Base-by-base conservation (phyloP, 164 flowering plant species). In the Nelumbo lutea region DNA sequence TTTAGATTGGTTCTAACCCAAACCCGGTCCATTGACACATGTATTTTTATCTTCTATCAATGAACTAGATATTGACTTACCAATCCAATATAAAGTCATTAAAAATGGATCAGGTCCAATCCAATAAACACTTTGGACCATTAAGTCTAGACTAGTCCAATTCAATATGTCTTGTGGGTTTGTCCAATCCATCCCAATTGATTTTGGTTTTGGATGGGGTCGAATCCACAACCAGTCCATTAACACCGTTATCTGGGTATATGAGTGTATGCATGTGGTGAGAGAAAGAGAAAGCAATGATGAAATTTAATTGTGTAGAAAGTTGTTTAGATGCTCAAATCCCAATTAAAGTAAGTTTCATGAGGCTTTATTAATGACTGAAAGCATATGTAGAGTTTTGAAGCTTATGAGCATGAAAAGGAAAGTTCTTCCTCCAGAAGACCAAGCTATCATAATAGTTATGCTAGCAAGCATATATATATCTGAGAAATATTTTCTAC, bases 361-460 rank as follows among this genome's bases (percentile, higher is more conserved):
- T 3, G 51, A 77, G 70, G 75, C 74, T 68, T 41, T 72, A 78
- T 43, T 75, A 56, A 61, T 71, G 75, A 75, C 70, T 78, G 46
- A 75, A 71, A 6, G 61, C 80, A 60, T 78, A 74, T 53, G 80
- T 64, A 3, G 80, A 78, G 78, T 78, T 78, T 9, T 75, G 72
- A 71, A 56, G 61, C 59, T 67, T 50, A 50, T 71, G 42, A 68
- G 15, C 67, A 62, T 11, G 48, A 64, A 27, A 27, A 27, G 41
- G 6, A 60, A 41, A 5, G 40, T 68, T 59, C 69, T 59, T 14
- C 56, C 6, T 6, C 67, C 9, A 41, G 10, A 43, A 66, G 46
- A 6, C 47, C 61, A 27, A 13, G 40, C 44, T 52, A 58, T 39
- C 70, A 74, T 61, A 75, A 72, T 52, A 70, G 72, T 40, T 74